Evolutionary conservation across 768 basidiomycete genomes (phyloP), one percentile per base, ranked within the genome.

Genomic region (Lactarius tabidus): DNA sequence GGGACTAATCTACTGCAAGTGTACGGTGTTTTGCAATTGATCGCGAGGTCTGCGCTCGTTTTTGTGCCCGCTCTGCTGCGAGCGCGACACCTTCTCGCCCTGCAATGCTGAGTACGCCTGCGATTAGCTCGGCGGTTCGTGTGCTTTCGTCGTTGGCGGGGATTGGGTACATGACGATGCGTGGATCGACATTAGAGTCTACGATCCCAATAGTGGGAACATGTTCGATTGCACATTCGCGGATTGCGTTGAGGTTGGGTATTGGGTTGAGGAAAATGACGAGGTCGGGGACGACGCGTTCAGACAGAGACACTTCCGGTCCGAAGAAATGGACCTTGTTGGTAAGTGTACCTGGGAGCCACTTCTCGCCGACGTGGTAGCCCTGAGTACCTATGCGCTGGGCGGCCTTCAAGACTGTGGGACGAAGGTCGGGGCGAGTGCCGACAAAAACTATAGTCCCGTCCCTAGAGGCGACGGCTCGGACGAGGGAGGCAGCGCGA

Each of bases 91-190:
- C 90, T 72, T 93, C 90, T 66, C 85, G 80, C 2, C 93, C 89
- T 2, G 97, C 97, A 66, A 97, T 82, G 69, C 93, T 93, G 64
- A 99, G 78, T 10, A 97, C 85, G 14, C 96, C 96, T 1, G 89
- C 86, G 63, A 99, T 84, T 48, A 99, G 79, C 72, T 98, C 96
- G 52, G 93, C 93, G 18, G 95, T 90, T 54, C 95, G 84, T 12
- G 89, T 83, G 72, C 86, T 93, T 77, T 99, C 97, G 77, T 96
- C 93, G 75, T 98, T 99, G n/a, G 93, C 95, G 0, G 95, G 95
- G 72, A 99, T 98, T 51, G 97, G 90, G 75, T 97, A 98, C 84
- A 98, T 97, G 67, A 99, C 95, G 43, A 94, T 82, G 29, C 97
- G 87, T 6, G 97, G 97, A 77, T 99, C 97, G 51, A 87, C 90